Conservation (phyloP, 108 stramenopile species). For the Aurantiochytrium sp. region DNA sequence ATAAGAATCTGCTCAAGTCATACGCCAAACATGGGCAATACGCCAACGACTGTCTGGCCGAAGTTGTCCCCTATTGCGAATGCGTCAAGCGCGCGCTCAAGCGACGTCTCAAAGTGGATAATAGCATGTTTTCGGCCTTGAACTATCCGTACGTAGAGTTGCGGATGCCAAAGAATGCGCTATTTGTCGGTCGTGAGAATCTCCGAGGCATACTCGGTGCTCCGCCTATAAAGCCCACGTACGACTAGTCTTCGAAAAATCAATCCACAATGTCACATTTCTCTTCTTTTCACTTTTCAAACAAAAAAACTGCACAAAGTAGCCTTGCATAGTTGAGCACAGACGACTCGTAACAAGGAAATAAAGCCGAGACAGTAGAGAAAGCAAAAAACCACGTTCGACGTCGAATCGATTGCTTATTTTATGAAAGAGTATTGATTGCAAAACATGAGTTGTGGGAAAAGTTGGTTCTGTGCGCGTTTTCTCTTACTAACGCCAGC, state of each 20-base stretch:
- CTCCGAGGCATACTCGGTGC: not conserved
- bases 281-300: not conserved
- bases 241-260: not conserved
- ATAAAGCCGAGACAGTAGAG: no score
- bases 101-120: not conserved
- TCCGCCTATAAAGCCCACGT: not conserved
- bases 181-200: not conserved
- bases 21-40: not conserved
- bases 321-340: not conserved
- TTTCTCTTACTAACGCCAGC: not conserved
- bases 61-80: not conserved
- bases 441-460: no score
- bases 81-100: conserved; percentile 5
- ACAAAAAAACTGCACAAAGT: not conserved
- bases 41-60: conserved; percentile 5
- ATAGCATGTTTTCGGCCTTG: not conserved
- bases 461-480: no score
- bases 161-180: not conserved
- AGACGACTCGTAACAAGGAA: no score
- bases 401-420: no score
- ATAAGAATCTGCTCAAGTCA: not conserved
- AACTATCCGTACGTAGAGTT: not conserved
- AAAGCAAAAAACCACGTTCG: no score
- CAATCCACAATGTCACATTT: not conserved
- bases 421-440: no score